Base-by-base conservation (phyloP, 176 grass and related monocot genomes). In the Alopecurus myosuroides region DNA sequence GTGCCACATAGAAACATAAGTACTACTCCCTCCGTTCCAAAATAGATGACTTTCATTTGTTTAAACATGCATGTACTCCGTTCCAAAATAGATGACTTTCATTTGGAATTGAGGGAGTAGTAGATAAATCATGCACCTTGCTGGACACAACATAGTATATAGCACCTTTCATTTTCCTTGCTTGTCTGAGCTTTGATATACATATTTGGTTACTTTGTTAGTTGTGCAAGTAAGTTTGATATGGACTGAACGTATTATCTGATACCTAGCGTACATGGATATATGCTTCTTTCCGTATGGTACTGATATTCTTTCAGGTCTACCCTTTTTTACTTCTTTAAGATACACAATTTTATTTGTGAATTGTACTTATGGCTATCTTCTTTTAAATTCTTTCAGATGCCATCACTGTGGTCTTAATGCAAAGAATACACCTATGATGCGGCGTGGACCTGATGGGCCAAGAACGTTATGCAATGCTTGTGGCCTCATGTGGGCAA, bases 401-500 rank as follows among this genome's bases (percentile, higher is more conserved):
- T 98, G 96, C 58, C 93, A 92, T 92, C 96, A 98, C 68, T 98
- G 96, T 87, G 91, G 93, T 50, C 95, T 82, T 78, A 92, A 52
- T 85, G 87, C 93, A 74, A 85, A 88, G 11, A 73, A 84, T 66
- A 98, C 96, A 44, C 96, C 96, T 81, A 98, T 98, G 96, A 98
- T 98, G 96, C 93, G 96, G 12, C 91, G 91, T 66, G 96, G 96
- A 85, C 96, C 96, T 87, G 91, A 98, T 45, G 96, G 96, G 50
- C 96, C 96, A 71, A 98, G 96, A 81, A 98, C 96, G 23, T 87
- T 98, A 57, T 98, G 96, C 81, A 98, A 98, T 88, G 96, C 96
- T 65, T 98, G 96, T 50, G 96, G 96, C 50, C 88, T 98, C 71
- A 98, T 98, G 96, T 98, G 96, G 96, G 96, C 96, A 81, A 98